These are phyloP conservation scores for Suhomyces pyralidae DNA, from an alignment of 805 yeast species.

Conservation along the genomic window DNA sequence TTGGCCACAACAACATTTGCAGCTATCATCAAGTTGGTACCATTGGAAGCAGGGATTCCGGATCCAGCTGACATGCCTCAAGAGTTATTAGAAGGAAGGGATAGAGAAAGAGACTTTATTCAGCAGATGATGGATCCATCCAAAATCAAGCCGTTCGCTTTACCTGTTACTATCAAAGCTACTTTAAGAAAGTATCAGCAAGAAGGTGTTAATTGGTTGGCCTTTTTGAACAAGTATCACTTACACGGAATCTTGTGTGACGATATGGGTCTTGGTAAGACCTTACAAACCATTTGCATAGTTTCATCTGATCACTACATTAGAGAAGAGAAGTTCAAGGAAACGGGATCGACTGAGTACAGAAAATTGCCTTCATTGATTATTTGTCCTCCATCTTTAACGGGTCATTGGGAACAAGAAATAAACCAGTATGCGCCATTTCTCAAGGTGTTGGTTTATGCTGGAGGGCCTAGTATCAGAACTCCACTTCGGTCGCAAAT, in stretches of 20 bases:
- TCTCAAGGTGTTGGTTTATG: constrained; percentile 77
- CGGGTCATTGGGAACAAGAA: constrained; percentile 99
- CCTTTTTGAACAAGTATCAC: constrained; percentile 90
- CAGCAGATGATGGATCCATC: constrained; percentile 98
- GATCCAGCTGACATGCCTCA: constrained; percentile 91
- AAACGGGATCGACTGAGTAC: constrained; percentile 60
- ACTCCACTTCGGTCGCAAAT: constrained; percentile 52
- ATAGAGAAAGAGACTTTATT: constrained; percentile 88
- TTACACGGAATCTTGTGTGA: constrained; percentile 97
- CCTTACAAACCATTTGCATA: constrained; percentile 94
- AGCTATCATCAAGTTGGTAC: constrained; percentile 89
- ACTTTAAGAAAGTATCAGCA: constrained; percentile 93
- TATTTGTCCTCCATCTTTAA: constrained; percentile 94
- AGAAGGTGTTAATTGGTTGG: constrained; percentile 98
- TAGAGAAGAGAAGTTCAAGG: constrained; percentile 65
- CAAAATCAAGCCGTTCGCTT: constrained; percentile 78
- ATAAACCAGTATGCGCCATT: constrained; percentile 86
- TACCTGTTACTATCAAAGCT: constrained; percentile 91
- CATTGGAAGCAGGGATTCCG: constrained; percentile 94
- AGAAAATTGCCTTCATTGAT: constrained; percentile 80
- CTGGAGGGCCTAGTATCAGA: constrained; percentile 86
- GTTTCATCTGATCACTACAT: constrained; percentile 93
- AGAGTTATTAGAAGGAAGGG: constrained; percentile 82
- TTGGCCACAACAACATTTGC: constrained; percentile 97
- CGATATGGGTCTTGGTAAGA: constrained; percentile 99